Conservation (phyloP, 345 rosid genomes). For the Eucalyptus polybractea region DNA sequence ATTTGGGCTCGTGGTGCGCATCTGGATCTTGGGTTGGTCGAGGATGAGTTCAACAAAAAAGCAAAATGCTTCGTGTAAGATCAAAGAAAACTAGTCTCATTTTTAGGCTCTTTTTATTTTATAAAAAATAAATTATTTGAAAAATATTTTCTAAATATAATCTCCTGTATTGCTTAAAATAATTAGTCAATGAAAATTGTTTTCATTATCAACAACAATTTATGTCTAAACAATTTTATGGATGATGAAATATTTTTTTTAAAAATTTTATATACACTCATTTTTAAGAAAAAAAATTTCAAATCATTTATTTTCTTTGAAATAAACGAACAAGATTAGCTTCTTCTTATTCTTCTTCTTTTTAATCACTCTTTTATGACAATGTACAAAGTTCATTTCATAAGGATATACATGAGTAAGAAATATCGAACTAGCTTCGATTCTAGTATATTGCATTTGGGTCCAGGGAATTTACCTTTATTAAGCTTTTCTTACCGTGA, state of each 20-base stretch:
- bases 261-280: rapidly evolving
- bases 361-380: not conserved
- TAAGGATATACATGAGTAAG: not conserved
- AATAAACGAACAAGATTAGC: not conserved
- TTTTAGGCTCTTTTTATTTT: too few species aligned
- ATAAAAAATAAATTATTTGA: too few species aligned
- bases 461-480: not conserved
- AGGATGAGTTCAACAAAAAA: not conserved
- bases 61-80: not conserved
- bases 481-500: too few species aligned
- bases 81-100: not conserved
- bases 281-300: not conserved
- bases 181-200: too few species aligned
- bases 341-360: not conserved
- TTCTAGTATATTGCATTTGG: not conserved
- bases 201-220: too few species aligned
- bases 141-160: not conserved
- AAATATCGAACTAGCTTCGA: not conserved
- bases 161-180: rapidly evolving
- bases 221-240: not conserved
- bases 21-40: not conserved
- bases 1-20: not conserved
- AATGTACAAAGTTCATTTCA: not conserved
- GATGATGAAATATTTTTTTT: not conserved
- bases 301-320: rapidly evolving